These are phyloP conservation scores for Ephemerocybe angulata DNA, from an alignment of 768 basidiomycete genomes.

Conservation along the genomic window DNA sequence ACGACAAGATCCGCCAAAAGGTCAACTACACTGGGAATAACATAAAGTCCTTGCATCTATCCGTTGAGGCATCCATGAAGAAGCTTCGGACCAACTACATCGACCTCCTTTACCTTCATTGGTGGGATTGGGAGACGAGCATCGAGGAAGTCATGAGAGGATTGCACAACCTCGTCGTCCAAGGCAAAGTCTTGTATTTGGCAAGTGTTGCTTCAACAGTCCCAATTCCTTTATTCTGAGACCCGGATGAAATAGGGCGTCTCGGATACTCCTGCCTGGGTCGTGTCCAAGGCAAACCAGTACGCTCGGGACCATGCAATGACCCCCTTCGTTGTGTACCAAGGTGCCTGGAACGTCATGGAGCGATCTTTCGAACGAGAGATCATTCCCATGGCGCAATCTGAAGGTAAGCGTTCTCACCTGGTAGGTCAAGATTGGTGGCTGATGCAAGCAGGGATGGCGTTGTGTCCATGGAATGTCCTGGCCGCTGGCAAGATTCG, in stretches of 20 bases:
- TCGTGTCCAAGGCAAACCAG: slow-evolving; percentile 42
- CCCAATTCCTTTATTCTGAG: no score
- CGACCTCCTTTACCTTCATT: slow-evolving; percentile 44
- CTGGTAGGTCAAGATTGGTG: no score
- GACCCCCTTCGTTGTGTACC: slow-evolving; percentile 48
- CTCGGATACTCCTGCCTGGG: slow-evolving; percentile 41
- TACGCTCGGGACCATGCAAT: slow-evolving; percentile 43
- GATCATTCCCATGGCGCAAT: slow-evolving; percentile 40
- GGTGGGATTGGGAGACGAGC: slow-evolving; percentile 49
- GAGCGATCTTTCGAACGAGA: slow-evolving; percentile 45
- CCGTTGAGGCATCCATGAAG: slow-evolving; percentile 39
- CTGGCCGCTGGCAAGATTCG: slow-evolving; percentile 38
- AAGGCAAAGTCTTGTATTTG: slow-evolving; percentile 50
- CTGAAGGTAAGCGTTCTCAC: slow-evolving; percentile 31
- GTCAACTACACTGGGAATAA: slow-evolving; percentile 44
- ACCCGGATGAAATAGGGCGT: slow-evolving; percentile 23
- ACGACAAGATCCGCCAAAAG: slow-evolving; percentile 25
- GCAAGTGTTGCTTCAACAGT: slow-evolving; percentile 10
- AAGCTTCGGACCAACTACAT: slow-evolving; percentile 43
- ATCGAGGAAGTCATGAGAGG: slow-evolving; percentile 56
- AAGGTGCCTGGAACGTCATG: slow-evolving; percentile 39
- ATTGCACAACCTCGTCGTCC: slow-evolving; percentile 46
- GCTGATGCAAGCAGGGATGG: no score
- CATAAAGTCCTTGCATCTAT: slow-evolving; percentile 40
- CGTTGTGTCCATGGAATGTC: slow-evolving; percentile 23